Evolutionary conservation across 345 rosid species (phyloP), one percentile per base, ranked within the genome.

Genomic region (Sonneratia caseolaris): DNA sequence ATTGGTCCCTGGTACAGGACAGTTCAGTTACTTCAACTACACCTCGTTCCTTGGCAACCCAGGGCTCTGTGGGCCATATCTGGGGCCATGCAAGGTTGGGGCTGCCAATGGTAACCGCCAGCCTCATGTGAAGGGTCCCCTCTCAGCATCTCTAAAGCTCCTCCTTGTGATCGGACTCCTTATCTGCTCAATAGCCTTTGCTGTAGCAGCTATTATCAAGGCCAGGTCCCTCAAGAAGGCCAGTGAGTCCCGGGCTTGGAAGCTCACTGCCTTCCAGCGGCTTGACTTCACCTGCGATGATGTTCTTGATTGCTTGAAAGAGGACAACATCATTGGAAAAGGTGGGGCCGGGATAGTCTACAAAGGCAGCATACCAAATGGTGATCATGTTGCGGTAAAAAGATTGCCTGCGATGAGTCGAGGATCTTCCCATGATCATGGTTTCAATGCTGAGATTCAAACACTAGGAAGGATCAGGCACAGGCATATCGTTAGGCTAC

Each of bases 331-430:
- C 19, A 84, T 84, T 7, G 87, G 87, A 32, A 84, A 84, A 69
- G 87, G 87, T 0, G 87, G 87, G 22, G 87, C 87, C 0, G 85
- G 85, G 69, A 84, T 82, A 36, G 87, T 84, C 68, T 84, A 80
- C 77, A 84, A 84, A 66, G 83, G 81, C 1, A 32, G 51, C 48
- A 84, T 80, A 81, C 75, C 87, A 12, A 84, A 78, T 21, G 81
- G 86, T 14, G 82, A 84, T 75, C 82, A 72, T 3, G 83, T 84
- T 45, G 87, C 87, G 4, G 87, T 84, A 27, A 84, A 84, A 43
- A 74, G 84, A 35, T 73, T 84, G 24, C 79, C 87, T 0, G 85
- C 53, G 24, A 84, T 84, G 85, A 81, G 81, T 70, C 71, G 85
- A 24, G 57, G 72, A 62, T 84, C 87, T 21, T 84, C 87, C 47